Conservation (phyloP, 2,329 filamentous ascomycete genomes). For the Lachnellula arida region DNA sequence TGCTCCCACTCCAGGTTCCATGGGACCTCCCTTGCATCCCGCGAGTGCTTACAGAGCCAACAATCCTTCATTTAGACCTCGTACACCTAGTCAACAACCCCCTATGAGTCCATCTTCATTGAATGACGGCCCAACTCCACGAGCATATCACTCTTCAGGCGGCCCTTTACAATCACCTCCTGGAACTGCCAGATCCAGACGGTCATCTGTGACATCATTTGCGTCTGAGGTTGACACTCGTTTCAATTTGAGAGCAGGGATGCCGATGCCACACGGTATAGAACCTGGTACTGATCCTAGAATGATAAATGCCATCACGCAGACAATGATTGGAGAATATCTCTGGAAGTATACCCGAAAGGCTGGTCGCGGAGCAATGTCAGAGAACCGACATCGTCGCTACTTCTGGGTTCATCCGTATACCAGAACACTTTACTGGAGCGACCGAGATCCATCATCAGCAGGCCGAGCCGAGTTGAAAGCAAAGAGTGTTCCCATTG, state of each 20-base stretch:
- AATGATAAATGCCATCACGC: conserved; percentile 98
- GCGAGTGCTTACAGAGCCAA: conserved; percentile 58
- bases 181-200: conserved; percentile 47
- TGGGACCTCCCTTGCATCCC: conserved; percentile 82
- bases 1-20: conserved; percentile 42
- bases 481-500: conserved; percentile 88
- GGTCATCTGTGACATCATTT: conserved; percentile 92
- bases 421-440: conserved; percentile 95
- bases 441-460: conserved; percentile 76
- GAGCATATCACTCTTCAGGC: conserved; percentile 43
- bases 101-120: conserved; percentile 41
- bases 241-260: conserved; percentile 70
- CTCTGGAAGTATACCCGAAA: conserved; percentile 99
- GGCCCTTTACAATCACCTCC: conserved; percentile 47
- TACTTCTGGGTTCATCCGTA: conserved; percentile 99
- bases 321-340: conserved; percentile 99
- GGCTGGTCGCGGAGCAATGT: conserved; percentile 82
- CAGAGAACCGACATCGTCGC: conserved; percentile 81
- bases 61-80: conserved; percentile 47
- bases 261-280: conserved; percentile 53
- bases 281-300: conserved; percentile 79
- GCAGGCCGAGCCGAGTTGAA: conserved; percentile 71
- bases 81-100: conserved; percentile 52
- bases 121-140: conserved; percentile 54
- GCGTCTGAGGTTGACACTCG: conserved; percentile 87